Conservation (phyloP, 2,329 filamentous ascomycete species). For the Microdochium nivale region DNA sequence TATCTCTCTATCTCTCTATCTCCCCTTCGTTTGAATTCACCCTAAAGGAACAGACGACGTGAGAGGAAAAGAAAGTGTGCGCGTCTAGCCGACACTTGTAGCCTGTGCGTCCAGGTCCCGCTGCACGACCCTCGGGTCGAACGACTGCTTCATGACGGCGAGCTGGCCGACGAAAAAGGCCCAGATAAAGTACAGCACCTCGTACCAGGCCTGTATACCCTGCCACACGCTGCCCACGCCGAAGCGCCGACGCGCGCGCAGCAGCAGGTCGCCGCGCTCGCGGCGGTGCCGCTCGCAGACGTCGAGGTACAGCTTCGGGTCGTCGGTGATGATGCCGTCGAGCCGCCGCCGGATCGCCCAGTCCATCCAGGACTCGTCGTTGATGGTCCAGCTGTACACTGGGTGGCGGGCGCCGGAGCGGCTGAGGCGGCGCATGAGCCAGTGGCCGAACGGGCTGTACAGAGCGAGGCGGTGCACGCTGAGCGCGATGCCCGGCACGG, state of each 20-base stretch:
- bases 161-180: not conserved
- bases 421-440: slow-evolving; percentile 57
- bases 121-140: not conserved
- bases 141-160: not conserved
- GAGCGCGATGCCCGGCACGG: slow-evolving; percentile 61
- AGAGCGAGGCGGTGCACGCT: slow-evolving; percentile 67
- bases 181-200: not conserved
- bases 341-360: slow-evolving; percentile 63
- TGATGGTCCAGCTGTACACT: slow-evolving; percentile 81
- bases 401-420: slow-evolving; percentile 36
- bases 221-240: not conserved
- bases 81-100: too few species aligned
- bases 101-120: not conserved
- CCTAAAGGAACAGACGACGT: too few species aligned
- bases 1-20: too few species aligned
- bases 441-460: slow-evolving; percentile 55
- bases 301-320: slow-evolving; percentile 60
- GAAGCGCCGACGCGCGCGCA: not conserved
- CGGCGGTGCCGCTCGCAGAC: slow-evolving; percentile 34
- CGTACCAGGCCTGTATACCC: not conserved
- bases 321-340: slow-evolving; percentile 81
- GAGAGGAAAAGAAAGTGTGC: too few species aligned
- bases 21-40: too few species aligned
- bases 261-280: not conserved
- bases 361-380: slow-evolving; percentile 68